Evolutionary conservation across 768 basidiomycete genomes (phyloP), one percentile per base, ranked within the genome.

Genomic region (Podaxis sp.): DNA sequence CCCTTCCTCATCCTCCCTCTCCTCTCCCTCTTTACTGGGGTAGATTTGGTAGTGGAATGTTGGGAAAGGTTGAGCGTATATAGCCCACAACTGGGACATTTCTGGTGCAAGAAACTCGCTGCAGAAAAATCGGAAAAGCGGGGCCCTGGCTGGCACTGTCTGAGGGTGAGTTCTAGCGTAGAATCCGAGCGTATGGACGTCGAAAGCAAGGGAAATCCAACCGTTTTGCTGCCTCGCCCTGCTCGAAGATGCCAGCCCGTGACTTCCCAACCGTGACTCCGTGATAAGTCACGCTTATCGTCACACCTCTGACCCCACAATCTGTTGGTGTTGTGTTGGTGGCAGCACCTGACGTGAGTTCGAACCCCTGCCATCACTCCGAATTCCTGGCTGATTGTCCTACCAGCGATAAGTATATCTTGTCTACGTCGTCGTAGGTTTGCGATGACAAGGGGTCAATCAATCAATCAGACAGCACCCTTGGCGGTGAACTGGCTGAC

Each of bases 131-230:
- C 38, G 7, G 30, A 46, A 33, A 37, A 2, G 60, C n/a, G 15
- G 40, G 20, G n/a, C 7, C 28, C 4, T 13, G 15, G 7, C 28
- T 12, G 20, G 11, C 26, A 36, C 5, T 37, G 38, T 37, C 26
- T 55, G 37, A 13, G 4, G 22, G 33, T 8, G 30, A 24, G 33
- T 49, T 48, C 53, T 36, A 22, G 52, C 26, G 15, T 13, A 62
- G 53, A 62, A 55, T 55, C 60, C 10, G 13, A 44, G 28, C 60
- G 41, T 55, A 53, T 62, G 60, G 53, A 24, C 60, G 60, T 54
- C 60, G 53, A 62, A 62, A 62, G 60, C 60, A 62, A 62, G 53
- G 40, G 53, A 55, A 62, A 55, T 55, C 24, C 20, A 41, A 48
- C 28, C 28, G 36, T 48, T 62, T 62, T 62, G 53, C 46, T 28